Base-by-base conservation (phyloP, 345 rosid genomes). In the Acer campestre region DNA sequence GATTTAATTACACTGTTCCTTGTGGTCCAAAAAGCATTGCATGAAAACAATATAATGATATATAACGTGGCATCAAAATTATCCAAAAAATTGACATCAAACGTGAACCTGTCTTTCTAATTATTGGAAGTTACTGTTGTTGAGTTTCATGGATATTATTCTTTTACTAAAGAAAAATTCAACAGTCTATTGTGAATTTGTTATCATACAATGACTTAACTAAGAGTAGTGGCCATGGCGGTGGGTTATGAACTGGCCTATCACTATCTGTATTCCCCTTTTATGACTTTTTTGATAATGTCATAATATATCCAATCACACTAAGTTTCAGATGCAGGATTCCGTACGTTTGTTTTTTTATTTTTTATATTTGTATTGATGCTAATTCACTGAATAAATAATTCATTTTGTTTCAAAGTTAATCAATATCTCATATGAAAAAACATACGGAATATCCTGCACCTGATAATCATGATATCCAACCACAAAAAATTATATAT, bases 91-190 rank as follows among this genome's bases (percentile, higher is more conserved):
- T 3, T 10, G 40, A 7, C 17, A 14, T 20, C 8, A 31, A 35
- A 49, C 11, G 12, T 35, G 31, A 25, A 63, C 48, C n/a, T 53
- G 51, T 13, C 68, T 35, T 35, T 75, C 64, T n/a, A 75, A 74
- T 75, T 27, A 75, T 75, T 75, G 63, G 48, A 65, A 65, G 49
- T 14, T 31, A 75, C 78, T 75, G 23, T 66, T 75, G 20, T 51
- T 75, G 71, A 75, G 10, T 22, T 59, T 1, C 16, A 38, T 40
- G 53, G 13, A 29, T 29, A 35, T 35, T 35, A 13, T 49, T 49
- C 23, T 12, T 53, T 38, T 73, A 44, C 68, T 73, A 13, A 4
- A 16, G 42, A 16, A 61, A 46, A 73, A 61, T 17, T 61, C 42
- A 61, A 59, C 11, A 38, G 49, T n/a, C 10, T 35, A 29, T 48